Percentiles rank a stretch among this genome's conserved stretches.
Conservation (phyloP, 164 flowering plant species). For the Taxillus chinensis region DNA sequence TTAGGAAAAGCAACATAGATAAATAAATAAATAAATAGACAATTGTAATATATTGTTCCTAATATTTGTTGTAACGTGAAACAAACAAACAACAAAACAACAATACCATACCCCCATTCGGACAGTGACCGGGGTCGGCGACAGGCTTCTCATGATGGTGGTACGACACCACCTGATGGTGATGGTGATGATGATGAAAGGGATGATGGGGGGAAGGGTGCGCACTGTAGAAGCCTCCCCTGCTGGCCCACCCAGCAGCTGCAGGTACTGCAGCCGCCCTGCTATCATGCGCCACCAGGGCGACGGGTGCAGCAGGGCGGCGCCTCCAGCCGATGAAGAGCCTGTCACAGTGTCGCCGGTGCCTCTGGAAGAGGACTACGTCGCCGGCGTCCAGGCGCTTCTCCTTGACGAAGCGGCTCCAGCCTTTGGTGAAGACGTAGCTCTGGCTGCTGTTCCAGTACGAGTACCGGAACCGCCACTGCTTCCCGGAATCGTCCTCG, state of each 20-base stretch:
- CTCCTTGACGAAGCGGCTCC: conserved; percentile 10
- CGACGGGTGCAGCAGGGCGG: neutral
- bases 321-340: too few relatives aligned
- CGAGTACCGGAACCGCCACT: conserved; percentile 9
- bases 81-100: too few relatives aligned
- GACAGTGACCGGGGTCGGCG: too few relatives aligned
- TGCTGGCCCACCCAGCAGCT: too few relatives aligned
- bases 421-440: conserved; percentile 10
- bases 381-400: conserved; percentile 4
- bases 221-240: conserved; percentile 15
- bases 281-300: conserved; percentile 12
- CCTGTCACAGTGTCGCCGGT: too few relatives aligned
- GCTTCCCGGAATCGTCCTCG: conserved; percentile 1
- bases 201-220: conserved; percentile 30
- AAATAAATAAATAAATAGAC: too few relatives aligned
- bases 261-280: neutral
- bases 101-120: too few relatives aligned
- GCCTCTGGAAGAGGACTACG: neutral
- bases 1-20: too few relatives aligned
- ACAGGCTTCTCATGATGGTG: too few relatives aligned
- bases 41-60: too few relatives aligned
- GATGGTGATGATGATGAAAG: conserved; percentile 13
- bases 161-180: too few relatives aligned
- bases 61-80: too few relatives aligned
- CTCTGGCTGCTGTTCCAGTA: conserved; percentile 9